Conservation (phyloP, 169 alveolate species). For the Plasmodium gonderi region DNA sequence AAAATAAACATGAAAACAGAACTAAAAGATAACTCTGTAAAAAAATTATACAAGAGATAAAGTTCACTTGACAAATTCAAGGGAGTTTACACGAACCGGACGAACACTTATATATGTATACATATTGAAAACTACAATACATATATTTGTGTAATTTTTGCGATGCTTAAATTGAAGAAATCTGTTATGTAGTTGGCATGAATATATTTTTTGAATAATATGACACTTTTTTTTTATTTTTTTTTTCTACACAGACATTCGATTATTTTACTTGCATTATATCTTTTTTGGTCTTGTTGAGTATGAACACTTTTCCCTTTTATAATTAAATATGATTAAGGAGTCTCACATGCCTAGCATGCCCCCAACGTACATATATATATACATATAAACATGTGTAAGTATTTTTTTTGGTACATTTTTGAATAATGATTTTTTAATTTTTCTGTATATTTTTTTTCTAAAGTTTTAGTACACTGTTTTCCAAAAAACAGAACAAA, state of each 20-base stretch:
- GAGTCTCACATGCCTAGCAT: neutral
- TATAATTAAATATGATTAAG: slow-evolving; percentile 27
- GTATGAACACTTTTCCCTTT: slow-evolving; percentile 14
- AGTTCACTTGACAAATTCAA: neutral
- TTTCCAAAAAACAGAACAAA: neutral
- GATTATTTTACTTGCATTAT: slow-evolving; percentile 9
- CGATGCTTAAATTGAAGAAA: neutral
- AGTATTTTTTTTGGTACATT: slow-evolving; percentile 8
- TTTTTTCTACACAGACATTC: slow-evolving; percentile 11
- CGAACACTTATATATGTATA: neutral
- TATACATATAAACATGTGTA: neutral
- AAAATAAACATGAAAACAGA: neutral
- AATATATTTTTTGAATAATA: neutral
- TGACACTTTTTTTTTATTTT: slow-evolving; percentile 1
- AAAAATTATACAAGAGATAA: neutral
- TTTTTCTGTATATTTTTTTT: slow-evolving; percentile 13
- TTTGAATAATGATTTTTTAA: neutral
- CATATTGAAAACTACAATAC: neutral
- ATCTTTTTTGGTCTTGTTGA: neutral
- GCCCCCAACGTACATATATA: neutral
- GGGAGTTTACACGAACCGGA: neutral
- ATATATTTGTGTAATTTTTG: neutral
- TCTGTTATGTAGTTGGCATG: neutral
- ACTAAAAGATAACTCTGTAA: neutral
- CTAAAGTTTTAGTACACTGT: neutral